Evolutionary conservation across 192 early-diverging fungal genomes (phyloP), one percentile per base, ranked within the genome.

Genomic region (Entomortierella chlamydospora): DNA sequence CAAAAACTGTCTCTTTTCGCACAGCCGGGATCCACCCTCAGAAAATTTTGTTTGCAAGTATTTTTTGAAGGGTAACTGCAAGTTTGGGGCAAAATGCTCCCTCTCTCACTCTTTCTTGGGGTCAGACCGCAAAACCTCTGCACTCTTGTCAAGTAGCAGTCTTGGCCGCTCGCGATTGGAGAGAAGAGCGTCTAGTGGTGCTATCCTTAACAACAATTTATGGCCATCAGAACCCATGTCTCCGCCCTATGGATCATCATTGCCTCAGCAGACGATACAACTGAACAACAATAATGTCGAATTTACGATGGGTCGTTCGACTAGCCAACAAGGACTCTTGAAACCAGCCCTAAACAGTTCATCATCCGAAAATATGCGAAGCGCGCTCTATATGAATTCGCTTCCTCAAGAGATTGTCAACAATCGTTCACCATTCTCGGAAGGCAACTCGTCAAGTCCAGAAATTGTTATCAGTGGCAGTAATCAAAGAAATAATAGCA

Each of bases 31-130:
- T 61, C 56, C 89, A n/a, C 73, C 84, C 61, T 81, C 88, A 13
- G 90, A 91, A 39, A 84, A 86, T 53, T 72, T 87, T 31, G 86
- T 91, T 13, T 94, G 92, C 89, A 92, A 92, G 68, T 94, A 92
- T 68, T 92, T 87, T 72, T 60, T 89, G 45, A 94, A 94, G 78
- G 92, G 92, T 34, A 92, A 92, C 51, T 94, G 92, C 87, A 92
- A 90, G 65, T 94, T 91, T 85, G 92, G 91, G 41, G 90, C 81
- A 51, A 92, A 91, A 64, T 94, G 92, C 62, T 91, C 92, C 0
- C 82, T 94, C 15, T 81, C 84, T 15, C 89, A 90, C 51, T 82
- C 81, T 17, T 70, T 78, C 61, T 52, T 81, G 50, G 72, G 74
- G 17, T 52, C 51, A 17, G 80, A 77, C 33, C 71, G 73, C 42